Conservation (phyloP, 768 basidiomycete genomes). For the Leccinum disarticulatum region DNA sequence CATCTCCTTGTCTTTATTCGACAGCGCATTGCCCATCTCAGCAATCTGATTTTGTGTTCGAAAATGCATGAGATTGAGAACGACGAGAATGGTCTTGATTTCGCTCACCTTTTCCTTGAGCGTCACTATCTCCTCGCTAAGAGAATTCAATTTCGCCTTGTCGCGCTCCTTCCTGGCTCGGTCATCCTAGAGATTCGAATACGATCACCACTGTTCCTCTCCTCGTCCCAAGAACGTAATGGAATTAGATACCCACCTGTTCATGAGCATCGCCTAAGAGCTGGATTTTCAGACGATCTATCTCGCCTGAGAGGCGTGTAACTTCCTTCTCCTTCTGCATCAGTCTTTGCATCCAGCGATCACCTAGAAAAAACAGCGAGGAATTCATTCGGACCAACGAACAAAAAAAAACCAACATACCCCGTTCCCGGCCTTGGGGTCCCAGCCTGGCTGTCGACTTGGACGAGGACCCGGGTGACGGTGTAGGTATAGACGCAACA, state of each 20-base stretch:
- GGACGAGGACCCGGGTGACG: background rate
- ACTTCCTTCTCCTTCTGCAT: constrained; percentile 87
- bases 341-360: constrained; percentile 78
- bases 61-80: background rate
- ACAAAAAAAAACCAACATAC: constrained; percentile 33
- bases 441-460: constrained; percentile 37
- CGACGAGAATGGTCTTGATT: background rate
- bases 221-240: background rate
- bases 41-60: constrained; percentile 41
- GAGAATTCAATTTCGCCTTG: constrained; percentile 63
- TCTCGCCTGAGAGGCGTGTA: constrained; percentile 65
- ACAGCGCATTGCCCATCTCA: constrained; percentile 48
- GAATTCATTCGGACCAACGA: background rate
- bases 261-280: constrained; percentile 58
- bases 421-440: constrained; percentile 55
- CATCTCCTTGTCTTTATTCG: constrained; percentile 69
- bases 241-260: constrained; percentile 42
- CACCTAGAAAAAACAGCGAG: constrained; percentile 37
- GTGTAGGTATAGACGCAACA: background rate
- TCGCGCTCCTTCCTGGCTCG: constrained; percentile 76
- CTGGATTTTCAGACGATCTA: constrained; percentile 60
- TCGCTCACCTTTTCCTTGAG: constrained; percentile 63
- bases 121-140: constrained; percentile 73
- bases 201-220: background rate
- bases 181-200: constrained; percentile 53